These are phyloP conservation scores for Phytophthora megakarya DNA, from an alignment of 352 stramenopile genomes.

Conservation along the genomic window DNA sequence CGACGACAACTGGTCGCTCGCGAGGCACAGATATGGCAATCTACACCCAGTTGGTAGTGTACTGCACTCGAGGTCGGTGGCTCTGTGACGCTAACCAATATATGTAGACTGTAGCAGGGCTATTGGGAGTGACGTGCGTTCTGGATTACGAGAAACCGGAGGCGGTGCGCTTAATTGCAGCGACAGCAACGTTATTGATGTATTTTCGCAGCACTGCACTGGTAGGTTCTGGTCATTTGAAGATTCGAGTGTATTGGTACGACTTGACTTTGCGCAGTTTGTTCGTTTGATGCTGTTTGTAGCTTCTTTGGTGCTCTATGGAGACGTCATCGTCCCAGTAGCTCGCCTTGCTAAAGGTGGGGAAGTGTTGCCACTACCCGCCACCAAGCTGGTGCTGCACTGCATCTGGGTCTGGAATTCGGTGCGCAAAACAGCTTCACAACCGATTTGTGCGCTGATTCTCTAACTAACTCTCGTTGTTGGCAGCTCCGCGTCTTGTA, in stretches of 20 bases:
- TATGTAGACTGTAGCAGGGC: slow-evolving; percentile 40
- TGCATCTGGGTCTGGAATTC: slow-evolving; percentile 51
- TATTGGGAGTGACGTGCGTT: slow-evolving; percentile 36
- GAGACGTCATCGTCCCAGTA: slow-evolving; percentile 57
- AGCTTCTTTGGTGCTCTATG: slow-evolving; percentile 55
- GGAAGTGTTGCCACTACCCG: slow-evolving; percentile 13
- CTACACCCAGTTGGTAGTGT: slow-evolving; percentile 54
- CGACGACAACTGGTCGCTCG: slow-evolving; percentile 49
- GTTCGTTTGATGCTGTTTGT: slow-evolving; percentile 63
- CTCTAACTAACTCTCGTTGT: neutral
- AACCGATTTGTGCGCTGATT: neutral
- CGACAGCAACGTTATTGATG: slow-evolving; percentile 37
- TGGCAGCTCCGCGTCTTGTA: slow-evolving; percentile 40
- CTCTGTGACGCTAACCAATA: slow-evolving; percentile 4
- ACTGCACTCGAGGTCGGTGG: neutral
- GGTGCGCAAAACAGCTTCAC: slow-evolving; percentile 14
- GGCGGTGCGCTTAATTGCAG: slow-evolving; percentile 46
- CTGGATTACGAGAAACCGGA: slow-evolving; percentile 64
- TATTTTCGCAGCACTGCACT: slow-evolving; percentile 72
- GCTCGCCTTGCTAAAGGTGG: slow-evolving; percentile 20
- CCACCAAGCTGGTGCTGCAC: slow-evolving; percentile 38
- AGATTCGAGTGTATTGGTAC: neutral
- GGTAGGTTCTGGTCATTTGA: slow-evolving; percentile 23
- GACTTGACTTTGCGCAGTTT: slow-evolving; percentile 44
- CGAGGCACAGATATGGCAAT: slow-evolving; percentile 44